phyloP scores from a whole-genome alignment of 2,329 filamentous ascomycete species.

The Tolypocladium nubicola region DNA sequence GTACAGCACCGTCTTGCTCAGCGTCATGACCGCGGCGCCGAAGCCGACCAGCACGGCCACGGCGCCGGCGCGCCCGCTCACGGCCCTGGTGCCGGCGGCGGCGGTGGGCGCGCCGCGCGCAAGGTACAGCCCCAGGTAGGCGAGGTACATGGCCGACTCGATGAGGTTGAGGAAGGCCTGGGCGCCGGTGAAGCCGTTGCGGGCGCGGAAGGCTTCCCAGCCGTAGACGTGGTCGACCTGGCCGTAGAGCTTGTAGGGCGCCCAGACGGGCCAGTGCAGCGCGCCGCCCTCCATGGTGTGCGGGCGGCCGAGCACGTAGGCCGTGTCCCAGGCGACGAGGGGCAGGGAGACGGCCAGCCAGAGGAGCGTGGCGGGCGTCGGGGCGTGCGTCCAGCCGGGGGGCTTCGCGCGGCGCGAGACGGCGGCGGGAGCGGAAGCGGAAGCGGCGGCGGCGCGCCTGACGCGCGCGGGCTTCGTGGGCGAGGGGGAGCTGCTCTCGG shows the following conservation, averaged over 20 bases:
- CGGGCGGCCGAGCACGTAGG: constrained; percentile 71
- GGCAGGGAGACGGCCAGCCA: constrained; percentile 71
- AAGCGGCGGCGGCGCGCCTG: not conserved
- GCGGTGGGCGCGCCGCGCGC: constrained; percentile 3
- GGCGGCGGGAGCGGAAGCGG: no score
- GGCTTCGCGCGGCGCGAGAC: constrained; percentile 2
- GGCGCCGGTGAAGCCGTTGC: constrained; percentile 67
- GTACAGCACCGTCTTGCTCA: constrained; percentile 52
- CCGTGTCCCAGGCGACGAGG: constrained; percentile 71
- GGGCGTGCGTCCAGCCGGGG: constrained; percentile 32
- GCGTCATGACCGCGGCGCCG: constrained; percentile 46
- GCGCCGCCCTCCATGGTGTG: constrained; percentile 70
- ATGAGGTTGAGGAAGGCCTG: constrained; percentile 60
- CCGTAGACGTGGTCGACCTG: constrained; percentile 75
- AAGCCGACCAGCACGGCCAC: constrained; percentile 38
- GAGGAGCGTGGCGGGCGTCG: constrained; percentile 37
- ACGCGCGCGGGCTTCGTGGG: constrained; percentile 6
- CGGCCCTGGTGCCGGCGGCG: constrained; percentile 15
- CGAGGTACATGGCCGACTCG: constrained; percentile 54
- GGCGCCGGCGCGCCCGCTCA: constrained; percentile 33
- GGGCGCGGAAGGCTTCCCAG: constrained; percentile 55
- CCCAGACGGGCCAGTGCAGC: constrained; percentile 62
- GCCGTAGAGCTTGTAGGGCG: constrained; percentile 72
- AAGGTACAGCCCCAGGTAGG: constrained; percentile 37
- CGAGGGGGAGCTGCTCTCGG: constrained; percentile 10